Base-by-base conservation (phyloP, 768 basidiomycete genomes). In the Termitomyces sp. region DNA sequence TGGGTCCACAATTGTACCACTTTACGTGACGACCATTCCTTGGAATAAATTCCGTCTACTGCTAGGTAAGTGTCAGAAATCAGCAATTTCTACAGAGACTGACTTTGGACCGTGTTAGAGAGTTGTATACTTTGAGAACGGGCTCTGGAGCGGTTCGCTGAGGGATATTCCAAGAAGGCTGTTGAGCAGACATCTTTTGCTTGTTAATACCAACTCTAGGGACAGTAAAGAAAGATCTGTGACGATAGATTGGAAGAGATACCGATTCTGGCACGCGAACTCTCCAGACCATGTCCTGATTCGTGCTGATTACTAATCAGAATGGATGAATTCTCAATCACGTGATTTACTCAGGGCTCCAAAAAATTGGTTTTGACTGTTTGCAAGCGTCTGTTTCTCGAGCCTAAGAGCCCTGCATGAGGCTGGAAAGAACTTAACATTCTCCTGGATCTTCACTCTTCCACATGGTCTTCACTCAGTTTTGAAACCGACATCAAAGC, bases 1-100 rank as follows among this genome's bases (percentile, higher is more conserved):
- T 99, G 17, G 97, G 96, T 10, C 97, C 96, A 65, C 97, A 99
- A 69, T 97, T 98, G 68, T 99, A 98, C 95, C 95, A 98, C 64
- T 95, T 94, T n/a, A 96, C 84, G 60, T 81, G 81, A 1, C 81
- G 79, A 0, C 86, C 87, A 58, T 81, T 74, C 50, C 66, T 75
- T 6, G 93, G 84, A 37, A 87, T 71, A 62, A 96, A 93, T 57
- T 87, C 86, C 51, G 82, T 87, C 91, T 94, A 64, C 10, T 44
- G 44, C 32, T 46, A 45, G 14, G 48, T 44, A 62, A 65, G 58
- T 56, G 58, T 56, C 32, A 51, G 30, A 49, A 53, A 38, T 50
- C 19, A 35, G 38, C n/a, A 22, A 38, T 44, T 14, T 50, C 45
- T 30, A 37, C 5, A n/a, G 37, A 28, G 2, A 65, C 72, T 58